Conservation (phyloP, 495 filamentous ascomycete species). For the Neurospora sublineolata region DNA sequence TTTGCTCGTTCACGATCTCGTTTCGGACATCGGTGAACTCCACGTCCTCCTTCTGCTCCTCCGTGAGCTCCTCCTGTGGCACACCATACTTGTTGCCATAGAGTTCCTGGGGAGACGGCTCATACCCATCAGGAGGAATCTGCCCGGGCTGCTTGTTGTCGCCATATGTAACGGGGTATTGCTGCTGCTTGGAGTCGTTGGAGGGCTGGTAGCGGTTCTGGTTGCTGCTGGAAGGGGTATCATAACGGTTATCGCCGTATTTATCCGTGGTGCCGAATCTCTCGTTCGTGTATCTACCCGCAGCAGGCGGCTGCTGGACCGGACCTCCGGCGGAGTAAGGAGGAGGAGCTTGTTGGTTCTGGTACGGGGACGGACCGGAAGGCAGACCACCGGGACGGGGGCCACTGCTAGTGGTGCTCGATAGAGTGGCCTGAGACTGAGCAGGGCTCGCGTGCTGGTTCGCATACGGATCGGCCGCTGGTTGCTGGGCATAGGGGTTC, state of each 20-base stretch:
- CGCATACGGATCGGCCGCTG: constrained; percentile 51
- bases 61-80: constrained; percentile 56
- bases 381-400: constrained; percentile 8
- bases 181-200: background rate
- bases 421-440: constrained; percentile 10
- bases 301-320: constrained; percentile 5
- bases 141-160: constrained; percentile 6
- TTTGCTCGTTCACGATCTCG: constrained; percentile 64
- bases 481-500: constrained; percentile 63
- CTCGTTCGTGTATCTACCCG: constrained; percentile 43
- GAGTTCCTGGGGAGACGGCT: constrained; percentile 17
- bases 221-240: constrained; percentile 22
- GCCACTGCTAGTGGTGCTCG: constrained; percentile 1
- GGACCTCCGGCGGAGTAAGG: constrained; percentile 8
- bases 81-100: constrained; percentile 49
- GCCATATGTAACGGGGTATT: background rate
- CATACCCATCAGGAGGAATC: constrained; percentile 28
- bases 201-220: constrained; percentile 8
- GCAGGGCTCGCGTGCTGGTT: constrained; percentile 28
- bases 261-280: constrained; percentile 51
- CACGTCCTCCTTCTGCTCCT: constrained; percentile 35
- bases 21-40: constrained; percentile 47
- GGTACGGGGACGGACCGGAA: constrained; percentile 8
- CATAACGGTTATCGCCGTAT: constrained; percentile 56
- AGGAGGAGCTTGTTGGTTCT: constrained; percentile 1